Conservation (phyloP, 169 alveolate species). For the Eimeria acervulina region DNA sequence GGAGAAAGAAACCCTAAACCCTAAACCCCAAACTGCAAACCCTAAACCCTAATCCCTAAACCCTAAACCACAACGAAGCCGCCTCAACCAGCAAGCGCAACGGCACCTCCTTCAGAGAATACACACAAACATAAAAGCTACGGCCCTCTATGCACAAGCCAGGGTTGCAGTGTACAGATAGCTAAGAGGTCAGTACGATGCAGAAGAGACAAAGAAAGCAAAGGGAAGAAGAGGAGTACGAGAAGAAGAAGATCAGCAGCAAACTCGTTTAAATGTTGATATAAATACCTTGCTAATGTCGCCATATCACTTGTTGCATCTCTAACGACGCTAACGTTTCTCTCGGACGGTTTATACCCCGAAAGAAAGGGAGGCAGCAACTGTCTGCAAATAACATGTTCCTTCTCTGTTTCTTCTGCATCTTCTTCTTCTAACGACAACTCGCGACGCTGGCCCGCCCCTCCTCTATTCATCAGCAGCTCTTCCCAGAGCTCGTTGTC, state of each 20-base stretch:
- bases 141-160: too few species aligned
- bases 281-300: conserved; percentile 96
- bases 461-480: conserved; percentile 45
- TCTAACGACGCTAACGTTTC: conserved; percentile 92
- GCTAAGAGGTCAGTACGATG: too few species aligned
- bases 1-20: conserved; percentile 87
- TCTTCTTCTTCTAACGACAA: conserved; percentile 15
- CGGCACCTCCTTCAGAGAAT: not conserved
- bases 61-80: too few species aligned
- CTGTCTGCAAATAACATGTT: conserved; percentile 81
- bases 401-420: conserved; percentile 61
- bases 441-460: conserved; percentile 52
- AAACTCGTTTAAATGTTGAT: not conserved
- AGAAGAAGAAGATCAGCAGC: not conserved
- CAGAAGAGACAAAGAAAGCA: too few species aligned
- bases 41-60: too few species aligned
- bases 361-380: conserved; percentile 85
- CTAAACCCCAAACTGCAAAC: too few species aligned
- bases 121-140: too few species aligned
- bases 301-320: conserved; percentile 99
- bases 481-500: conserved; percentile 83
- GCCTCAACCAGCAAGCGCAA: too few species aligned
- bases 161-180: too few species aligned
- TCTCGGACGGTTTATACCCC: conserved; percentile 82
- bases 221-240: too few species aligned